Conservation (phyloP, 768 basidiomycete genomes). For the Cystofilobasidium macerans region DNA sequence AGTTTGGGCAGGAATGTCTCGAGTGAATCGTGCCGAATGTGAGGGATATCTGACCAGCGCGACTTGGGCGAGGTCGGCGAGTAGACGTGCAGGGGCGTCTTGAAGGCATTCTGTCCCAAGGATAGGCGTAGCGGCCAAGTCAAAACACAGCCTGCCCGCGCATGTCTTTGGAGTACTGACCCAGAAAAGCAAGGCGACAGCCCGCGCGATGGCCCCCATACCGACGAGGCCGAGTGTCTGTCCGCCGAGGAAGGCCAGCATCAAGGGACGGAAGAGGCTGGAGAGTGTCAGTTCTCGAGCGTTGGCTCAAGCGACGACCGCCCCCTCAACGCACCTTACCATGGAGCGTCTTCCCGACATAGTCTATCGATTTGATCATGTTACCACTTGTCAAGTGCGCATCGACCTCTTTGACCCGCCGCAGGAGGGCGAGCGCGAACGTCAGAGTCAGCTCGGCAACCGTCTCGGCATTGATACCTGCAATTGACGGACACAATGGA, state of each 20-base stretch:
- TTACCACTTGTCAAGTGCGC: not conserved
- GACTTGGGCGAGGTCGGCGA: constrained; percentile 26
- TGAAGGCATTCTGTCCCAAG: not conserved
- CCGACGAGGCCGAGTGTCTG: constrained; percentile 26
- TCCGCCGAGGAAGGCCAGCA: no score
- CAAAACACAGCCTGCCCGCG: no score
- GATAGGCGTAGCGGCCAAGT: no score
- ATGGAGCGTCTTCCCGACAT: not conserved
- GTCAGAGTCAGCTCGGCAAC: constrained; percentile 23
- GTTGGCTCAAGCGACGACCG: no score
- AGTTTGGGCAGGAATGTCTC: constrained; percentile 48
- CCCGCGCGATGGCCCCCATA: constrained; percentile 22
- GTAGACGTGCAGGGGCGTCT: constrained; percentile 47
- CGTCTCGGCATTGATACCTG: not conserved
- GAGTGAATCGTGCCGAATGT: constrained; percentile 50
- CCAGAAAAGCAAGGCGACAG: constrained; percentile 17
- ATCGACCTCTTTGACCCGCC: constrained; percentile 8
- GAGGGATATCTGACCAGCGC: constrained; percentile 41
- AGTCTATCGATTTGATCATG: not conserved
- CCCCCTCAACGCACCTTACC: no score
- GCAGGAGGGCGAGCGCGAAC: constrained; percentile 9
- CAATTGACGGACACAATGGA: no score
- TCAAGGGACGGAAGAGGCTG: no score
- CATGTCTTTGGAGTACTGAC: constrained; percentile 1
- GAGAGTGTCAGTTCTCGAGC: no score